Conservation (phyloP, 78 protist species). For the Capsaspora owczarzaki region DNA sequence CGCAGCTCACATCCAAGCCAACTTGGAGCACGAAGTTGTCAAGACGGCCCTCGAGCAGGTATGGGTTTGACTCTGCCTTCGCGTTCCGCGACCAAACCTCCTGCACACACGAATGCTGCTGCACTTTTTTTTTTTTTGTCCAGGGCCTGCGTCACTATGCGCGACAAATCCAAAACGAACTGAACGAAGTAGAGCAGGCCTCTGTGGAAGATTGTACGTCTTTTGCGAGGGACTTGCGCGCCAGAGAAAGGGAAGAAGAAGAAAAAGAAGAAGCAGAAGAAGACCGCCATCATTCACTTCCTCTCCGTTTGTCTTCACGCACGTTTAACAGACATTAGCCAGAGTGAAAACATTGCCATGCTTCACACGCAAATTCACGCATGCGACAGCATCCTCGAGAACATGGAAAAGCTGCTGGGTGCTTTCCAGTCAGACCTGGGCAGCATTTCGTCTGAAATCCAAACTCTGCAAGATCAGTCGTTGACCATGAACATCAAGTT, state of each 20-base stretch:
- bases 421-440: conserved; percentile 39
- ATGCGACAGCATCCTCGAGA: conserved; percentile 31
- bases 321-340: conserved; percentile 12
- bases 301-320: not conserved
- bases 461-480: conserved; percentile 44
- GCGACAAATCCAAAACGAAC: not conserved
- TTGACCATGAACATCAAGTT: conserved; percentile 34
- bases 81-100: not conserved
- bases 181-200: not conserved
- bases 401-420: conserved; percentile 40
- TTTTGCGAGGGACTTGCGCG: no score
- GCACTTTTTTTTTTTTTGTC: not conserved
- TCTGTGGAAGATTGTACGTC: conserved; percentile 21
- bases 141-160: conserved; percentile 19
- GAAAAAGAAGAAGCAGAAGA: not conserved
- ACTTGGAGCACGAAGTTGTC: conserved; percentile 6
- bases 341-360: conserved; percentile 8
- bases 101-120: not conserved
- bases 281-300: not conserved
- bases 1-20: not conserved
- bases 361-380: conserved; percentile 34
- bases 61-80: not conserved
- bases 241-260: not conserved
- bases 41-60: conserved; percentile 22
- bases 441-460: conserved; percentile 32